These are phyloP conservation scores for Brettanomyces nanus DNA, from an alignment of 805 yeast species.

Conservation along the genomic window DNA sequence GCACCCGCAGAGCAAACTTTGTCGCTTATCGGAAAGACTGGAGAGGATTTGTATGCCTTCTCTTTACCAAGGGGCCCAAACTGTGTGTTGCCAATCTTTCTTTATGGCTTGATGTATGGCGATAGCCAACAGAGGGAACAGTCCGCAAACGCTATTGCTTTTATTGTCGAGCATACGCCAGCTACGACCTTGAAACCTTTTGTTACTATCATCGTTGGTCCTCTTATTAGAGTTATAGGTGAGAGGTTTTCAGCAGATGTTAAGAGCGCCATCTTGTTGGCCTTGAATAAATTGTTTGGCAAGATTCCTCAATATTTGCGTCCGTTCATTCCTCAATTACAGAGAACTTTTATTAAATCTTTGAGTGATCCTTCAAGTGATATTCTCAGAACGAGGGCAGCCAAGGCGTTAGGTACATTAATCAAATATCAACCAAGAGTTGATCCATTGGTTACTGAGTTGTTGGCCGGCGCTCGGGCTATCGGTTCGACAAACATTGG, in stretches of 20 bases:
- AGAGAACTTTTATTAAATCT: constrained; percentile 92
- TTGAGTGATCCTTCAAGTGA: constrained; percentile 72
- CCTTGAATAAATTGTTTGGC: constrained; percentile 67
- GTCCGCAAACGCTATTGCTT: constrained; percentile 86
- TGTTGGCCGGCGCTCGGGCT: constrained; percentile 65
- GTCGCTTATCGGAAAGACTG: constrained; percentile 50
- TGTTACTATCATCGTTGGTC: constrained; percentile 94
- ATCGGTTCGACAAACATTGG: constrained; percentile 44
- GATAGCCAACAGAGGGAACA: constrained; percentile 71
- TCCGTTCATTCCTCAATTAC: constrained; percentile 96
- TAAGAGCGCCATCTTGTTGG: constrained; percentile 86
- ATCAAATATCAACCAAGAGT: constrained; percentile 88
- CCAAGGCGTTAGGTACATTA: constrained; percentile 79
- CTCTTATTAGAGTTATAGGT: constrained; percentile 94
- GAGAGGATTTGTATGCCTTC: constrained; percentile 68
- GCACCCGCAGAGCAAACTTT: constrained; percentile 75
- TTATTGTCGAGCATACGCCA: constrained; percentile 76
- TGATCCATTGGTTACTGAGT: constrained; percentile 83
- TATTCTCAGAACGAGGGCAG: constrained; percentile 73
- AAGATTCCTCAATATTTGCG: constrained; percentile 86
- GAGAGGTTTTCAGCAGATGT: constrained; percentile 88
- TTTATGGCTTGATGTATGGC: constrained; percentile 96
- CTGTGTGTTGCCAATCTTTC: constrained; percentile 81
- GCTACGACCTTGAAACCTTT: constrained; percentile 75
- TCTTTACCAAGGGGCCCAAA: constrained; percentile 74